These are phyloP conservation scores for Chalciporus sphaerocephalus DNA, from an alignment of 768 basidiomycete species.

Conservation along the genomic window DNA sequence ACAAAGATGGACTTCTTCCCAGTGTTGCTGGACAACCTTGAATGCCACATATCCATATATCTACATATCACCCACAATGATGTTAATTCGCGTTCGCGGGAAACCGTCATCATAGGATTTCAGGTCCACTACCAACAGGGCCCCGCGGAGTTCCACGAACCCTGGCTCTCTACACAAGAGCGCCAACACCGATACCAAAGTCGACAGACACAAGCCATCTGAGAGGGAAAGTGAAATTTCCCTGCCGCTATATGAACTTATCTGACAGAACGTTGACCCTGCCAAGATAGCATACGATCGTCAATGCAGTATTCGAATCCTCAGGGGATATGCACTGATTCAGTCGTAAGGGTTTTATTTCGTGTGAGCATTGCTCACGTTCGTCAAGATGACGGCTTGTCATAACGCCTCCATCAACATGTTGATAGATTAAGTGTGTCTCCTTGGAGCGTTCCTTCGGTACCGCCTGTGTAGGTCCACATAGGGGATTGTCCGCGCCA, in stretches of 20 bases:
- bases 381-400: not conserved
- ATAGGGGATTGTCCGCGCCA: not conserved
- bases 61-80: not conserved
- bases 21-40: not conserved
- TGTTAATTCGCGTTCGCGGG: not conserved
- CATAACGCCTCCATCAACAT: not conserved
- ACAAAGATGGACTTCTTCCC: not conserved
- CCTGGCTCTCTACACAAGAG: not conserved
- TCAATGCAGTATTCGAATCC: no score
- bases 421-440: not conserved
- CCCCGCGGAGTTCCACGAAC: not conserved
- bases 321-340: no score
- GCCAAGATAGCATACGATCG: no score
- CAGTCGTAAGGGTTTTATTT: no score
- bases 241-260: no score
- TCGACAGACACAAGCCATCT: no score
- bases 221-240: no score
- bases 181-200: no score
- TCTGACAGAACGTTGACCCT: no score
- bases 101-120: not conserved
- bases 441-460: not conserved
- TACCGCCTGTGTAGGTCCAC: not conserved
- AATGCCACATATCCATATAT: not conserved
- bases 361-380: no score
- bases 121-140: not conserved